Percentiles rank a stretch among this genome's conserved stretches.
Conservation (phyloP, 2,329 filamentous ascomycete species). For the Verruconis gallopava region DNA sequence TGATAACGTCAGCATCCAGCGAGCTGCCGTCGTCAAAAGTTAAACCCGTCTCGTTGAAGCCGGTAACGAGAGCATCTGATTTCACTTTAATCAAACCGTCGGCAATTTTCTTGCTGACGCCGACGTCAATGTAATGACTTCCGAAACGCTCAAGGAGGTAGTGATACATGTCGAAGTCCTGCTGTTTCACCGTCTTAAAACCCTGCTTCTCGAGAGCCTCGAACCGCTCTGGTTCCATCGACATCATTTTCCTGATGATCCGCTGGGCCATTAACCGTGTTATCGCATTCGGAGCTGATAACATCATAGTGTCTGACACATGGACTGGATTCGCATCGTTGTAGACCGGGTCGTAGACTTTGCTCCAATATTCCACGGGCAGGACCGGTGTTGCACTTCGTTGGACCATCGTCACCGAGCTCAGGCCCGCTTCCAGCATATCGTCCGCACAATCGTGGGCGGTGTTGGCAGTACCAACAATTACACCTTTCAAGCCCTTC, state of each 20-base stretch:
- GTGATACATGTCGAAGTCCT: slow-evolving; percentile 37
- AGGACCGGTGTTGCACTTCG: slow-evolving; percentile 50
- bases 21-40: slow-evolving; percentile 38
- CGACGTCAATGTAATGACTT: slow-evolving; percentile 60
- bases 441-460: slow-evolving; percentile 58
- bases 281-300: slow-evolving; percentile 45
- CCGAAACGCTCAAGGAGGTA: slow-evolving; percentile 51
- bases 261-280: slow-evolving; percentile 45
- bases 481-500: slow-evolving; percentile 46
- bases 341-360: slow-evolving; percentile 36
- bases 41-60: slow-evolving; percentile 26
- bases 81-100: slow-evolving; percentile 53
- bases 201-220: slow-evolving; percentile 41
- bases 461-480: slow-evolving; percentile 57
- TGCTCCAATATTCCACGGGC: slow-evolving; percentile 39
- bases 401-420: slow-evolving; percentile 54
- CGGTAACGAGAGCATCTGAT: slow-evolving; percentile 28
- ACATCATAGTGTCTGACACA: slow-evolving; percentile 50
- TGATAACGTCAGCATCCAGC: slow-evolving; percentile 48
- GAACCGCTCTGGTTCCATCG: slow-evolving; percentile 27
- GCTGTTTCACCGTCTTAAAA: slow-evolving; percentile 47
- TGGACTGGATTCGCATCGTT: slow-evolving; percentile 44
- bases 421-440: slow-evolving; percentile 49
- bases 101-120: slow-evolving; percentile 46
- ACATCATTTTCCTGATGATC: slow-evolving; percentile 20